A percentile compares a stretch with the other conserved stretches of the same genome.
Conservation (phyloP, 306 rosid genomes). For the Quercus parvula region DNA sequence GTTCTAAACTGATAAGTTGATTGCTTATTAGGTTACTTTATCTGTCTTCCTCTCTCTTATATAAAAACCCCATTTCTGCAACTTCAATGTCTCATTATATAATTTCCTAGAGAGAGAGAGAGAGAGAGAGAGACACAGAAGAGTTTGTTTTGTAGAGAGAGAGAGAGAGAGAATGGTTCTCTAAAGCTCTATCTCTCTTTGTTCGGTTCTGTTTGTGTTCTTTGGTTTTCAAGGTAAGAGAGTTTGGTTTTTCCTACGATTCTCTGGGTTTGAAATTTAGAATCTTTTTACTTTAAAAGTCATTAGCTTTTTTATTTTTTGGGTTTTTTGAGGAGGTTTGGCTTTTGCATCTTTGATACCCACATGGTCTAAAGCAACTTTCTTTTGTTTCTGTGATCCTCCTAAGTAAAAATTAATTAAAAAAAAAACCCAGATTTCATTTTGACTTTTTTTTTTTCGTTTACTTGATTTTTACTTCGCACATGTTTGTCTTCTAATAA, state of each 20-base stretch:
- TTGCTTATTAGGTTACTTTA: slow-evolving; percentile 10
- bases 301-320: slow-evolving; percentile 32
- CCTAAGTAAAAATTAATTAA: slow-evolving; percentile 16
- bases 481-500: slow-evolving; percentile 19
- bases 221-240: slow-evolving; percentile 64
- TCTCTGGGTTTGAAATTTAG: slow-evolving; percentile 24
- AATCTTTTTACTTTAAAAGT: slow-evolving; percentile 47
- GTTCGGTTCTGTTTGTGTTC: slow-evolving; percentile 31
- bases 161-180: slow-evolving; percentile 24
- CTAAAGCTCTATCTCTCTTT: slow-evolving; percentile 27
- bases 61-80: slow-evolving; percentile 64
- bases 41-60: slow-evolving; percentile 54
- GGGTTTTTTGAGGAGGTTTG: slow-evolving; percentile 29
- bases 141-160: neutral
- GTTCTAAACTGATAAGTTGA: rapidly evolving
- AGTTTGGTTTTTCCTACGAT: slow-evolving; percentile 3
- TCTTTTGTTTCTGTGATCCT: slow-evolving; percentile 48
- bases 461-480: slow-evolving; percentile 21
- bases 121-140: slow-evolving; percentile 21
- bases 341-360: slow-evolving; percentile 72
- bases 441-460: slow-evolving; percentile 10
- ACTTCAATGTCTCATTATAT: slow-evolving; percentile 45
- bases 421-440: slow-evolving; percentile 13
- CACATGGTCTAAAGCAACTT: slow-evolving; percentile 62
- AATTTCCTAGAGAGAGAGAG: slow-evolving; percentile 48